A percentile compares a stretch with the other conserved stretches of the same genome.
Evolutionary conservation across 2,329 filamentous ascomycete species (phyloP).

Genomic region (Penicillium psychrosexuale): DNA sequence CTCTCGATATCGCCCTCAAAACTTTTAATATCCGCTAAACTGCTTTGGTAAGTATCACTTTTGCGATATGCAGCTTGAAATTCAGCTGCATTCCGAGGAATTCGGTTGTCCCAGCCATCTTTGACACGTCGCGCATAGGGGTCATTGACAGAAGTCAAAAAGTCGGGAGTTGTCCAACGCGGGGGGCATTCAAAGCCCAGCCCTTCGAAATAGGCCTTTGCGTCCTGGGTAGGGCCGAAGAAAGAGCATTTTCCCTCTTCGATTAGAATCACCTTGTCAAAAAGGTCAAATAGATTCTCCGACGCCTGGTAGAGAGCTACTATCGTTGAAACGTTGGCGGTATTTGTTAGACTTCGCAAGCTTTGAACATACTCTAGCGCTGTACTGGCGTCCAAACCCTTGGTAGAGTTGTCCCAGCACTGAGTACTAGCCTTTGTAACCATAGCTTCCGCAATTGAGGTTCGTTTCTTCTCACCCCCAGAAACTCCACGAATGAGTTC

Average conservation of each 20-base stretch:
- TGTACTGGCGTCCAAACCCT: slow-evolving; percentile 69
- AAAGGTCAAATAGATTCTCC: slow-evolving; percentile 52
- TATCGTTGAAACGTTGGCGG: slow-evolving; percentile 59
- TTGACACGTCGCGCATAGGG: slow-evolving; percentile 56
- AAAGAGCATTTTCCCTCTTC: slow-evolving; percentile 69
- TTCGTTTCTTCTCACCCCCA: slow-evolving; percentile 72
- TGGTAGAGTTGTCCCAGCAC: slow-evolving; percentile 75
- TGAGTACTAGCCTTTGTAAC: slow-evolving; percentile 63
- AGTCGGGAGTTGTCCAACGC: slow-evolving; percentile 71
- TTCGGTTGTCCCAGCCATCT: slow-evolving; percentile 56
- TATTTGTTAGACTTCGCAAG: slow-evolving; percentile 62
- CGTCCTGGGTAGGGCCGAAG: slow-evolving; percentile 62
- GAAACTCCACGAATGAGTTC: slow-evolving; percentile 70
- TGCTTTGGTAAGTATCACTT: slow-evolving; percentile 45
- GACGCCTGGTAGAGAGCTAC: slow-evolving; percentile 71
- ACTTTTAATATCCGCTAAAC: slow-evolving; percentile 50
- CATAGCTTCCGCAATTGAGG: slow-evolving; percentile 76
- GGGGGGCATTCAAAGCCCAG: slow-evolving; percentile 70
- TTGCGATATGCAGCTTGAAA: slow-evolving; percentile 53
- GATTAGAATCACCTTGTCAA: slow-evolving; percentile 67
- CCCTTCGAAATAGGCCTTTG: slow-evolving; percentile 66
- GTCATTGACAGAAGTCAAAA: slow-evolving; percentile 71
- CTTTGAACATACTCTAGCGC: slow-evolving; percentile 70
- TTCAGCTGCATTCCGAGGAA: slow-evolving; percentile 55
- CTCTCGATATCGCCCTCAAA: slow-evolving; percentile 52